Conservation (phyloP, 495 filamentous ascomycete species). For the Aspergillus asperescens region DNA sequence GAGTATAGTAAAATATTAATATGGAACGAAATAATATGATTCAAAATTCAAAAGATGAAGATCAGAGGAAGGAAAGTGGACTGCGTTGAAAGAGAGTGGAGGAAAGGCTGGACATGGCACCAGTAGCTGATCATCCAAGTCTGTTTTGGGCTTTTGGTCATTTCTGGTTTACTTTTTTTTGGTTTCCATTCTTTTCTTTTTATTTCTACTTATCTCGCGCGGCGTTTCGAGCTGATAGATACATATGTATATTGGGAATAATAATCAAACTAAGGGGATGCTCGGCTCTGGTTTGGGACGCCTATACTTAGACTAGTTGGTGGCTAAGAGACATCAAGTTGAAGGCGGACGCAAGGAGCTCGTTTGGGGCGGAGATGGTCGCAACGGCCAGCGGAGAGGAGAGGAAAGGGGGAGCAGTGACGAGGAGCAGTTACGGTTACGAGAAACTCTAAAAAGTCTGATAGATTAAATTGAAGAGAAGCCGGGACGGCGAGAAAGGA, state of each 20-base stretch:
- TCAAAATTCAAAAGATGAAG: slow-evolving; percentile 13
- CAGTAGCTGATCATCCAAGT: slow-evolving; percentile 19
- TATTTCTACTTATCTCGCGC: slow-evolving; percentile 1
- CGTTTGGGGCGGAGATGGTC: slow-evolving; percentile 14
- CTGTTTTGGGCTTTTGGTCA: slow-evolving; percentile 9
- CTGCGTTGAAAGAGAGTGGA: slow-evolving; percentile 13
- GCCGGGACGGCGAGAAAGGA: too few relatives aligned
- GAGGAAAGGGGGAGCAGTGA: slow-evolving; percentile 10
- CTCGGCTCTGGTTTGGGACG: not conserved
- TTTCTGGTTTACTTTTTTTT: slow-evolving; percentile 4
- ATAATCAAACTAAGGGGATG: too few relatives aligned
- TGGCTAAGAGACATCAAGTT: not conserved
- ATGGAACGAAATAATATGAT: slow-evolving; percentile 7
- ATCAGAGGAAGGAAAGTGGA: slow-evolving; percentile 14
- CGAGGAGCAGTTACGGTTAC: too few relatives aligned
- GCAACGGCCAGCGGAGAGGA: slow-evolving; percentile 14
- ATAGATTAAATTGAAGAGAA: too few relatives aligned
- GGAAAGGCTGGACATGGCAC: slow-evolving; percentile 25
- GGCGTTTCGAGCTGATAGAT: not conserved
- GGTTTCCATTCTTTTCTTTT: slow-evolving; percentile 1
- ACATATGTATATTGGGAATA: too few relatives aligned
- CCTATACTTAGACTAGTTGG: not conserved
- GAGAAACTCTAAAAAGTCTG: not conserved
- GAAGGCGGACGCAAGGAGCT: slow-evolving; percentile 12
- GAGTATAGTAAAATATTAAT: too few relatives aligned